A percentile compares a stretch with the other conserved stretches of the same genome.
Evolutionary conservation across 176 grass and related monocot genomes (phyloP).

Genomic region (Aegilops sharonensis): DNA sequence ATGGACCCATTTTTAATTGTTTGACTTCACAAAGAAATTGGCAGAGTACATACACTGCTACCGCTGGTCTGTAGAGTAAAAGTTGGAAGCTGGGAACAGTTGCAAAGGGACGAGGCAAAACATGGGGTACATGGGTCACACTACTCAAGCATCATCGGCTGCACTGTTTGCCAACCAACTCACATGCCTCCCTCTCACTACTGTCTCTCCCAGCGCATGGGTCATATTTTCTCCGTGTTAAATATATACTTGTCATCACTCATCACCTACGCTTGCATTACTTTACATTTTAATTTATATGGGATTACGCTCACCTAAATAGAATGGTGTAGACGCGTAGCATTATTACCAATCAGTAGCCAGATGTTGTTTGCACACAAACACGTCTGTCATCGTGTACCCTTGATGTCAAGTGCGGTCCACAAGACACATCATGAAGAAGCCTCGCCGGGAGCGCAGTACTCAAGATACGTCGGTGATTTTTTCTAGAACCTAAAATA

Average conservation of each 20-base stretch:
- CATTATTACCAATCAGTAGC: no score
- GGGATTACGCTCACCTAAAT: not conserved
- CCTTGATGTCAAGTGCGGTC: no score
- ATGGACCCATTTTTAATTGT: not conserved
- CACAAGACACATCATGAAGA: no score
- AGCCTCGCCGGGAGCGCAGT: no score
- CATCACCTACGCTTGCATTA: not conserved
- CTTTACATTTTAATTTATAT: not conserved
- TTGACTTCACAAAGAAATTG: not conserved
- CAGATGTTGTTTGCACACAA: no score
- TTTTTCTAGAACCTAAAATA: no score
- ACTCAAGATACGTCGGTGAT: no score
- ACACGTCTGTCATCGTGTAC: no score
- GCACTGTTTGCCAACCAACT: conserved; percentile 28
- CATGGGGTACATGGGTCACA: not conserved
- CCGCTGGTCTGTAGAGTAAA: not conserved
- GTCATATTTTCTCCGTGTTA: not conserved
- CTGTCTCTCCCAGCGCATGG: conserved; percentile 1
- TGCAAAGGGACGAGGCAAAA: not conserved
- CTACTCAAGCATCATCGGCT: not conserved
- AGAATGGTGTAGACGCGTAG: not conserved
- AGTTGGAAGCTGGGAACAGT: not conserved
- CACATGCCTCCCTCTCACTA: conserved; percentile 27
- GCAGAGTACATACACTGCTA: not conserved
- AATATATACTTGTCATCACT: not conserved